phyloP scores from a whole-genome alignment of 1,284 basidiomycete genomes.

The Cutaneotrichosporon spelunceum region DNA sequence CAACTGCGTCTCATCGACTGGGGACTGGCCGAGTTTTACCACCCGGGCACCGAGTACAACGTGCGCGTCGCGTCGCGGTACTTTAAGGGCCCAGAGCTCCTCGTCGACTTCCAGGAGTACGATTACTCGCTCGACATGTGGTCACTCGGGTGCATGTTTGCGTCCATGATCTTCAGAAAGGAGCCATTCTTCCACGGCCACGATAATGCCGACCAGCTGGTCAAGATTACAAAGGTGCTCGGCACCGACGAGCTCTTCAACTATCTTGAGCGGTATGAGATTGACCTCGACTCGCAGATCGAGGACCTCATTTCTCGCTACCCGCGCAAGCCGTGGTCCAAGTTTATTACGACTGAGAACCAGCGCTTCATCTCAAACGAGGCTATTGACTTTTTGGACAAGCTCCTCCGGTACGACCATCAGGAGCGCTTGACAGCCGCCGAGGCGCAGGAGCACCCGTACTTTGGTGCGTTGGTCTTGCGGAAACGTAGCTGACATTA shows the following conservation, averaged over 20 bases:
- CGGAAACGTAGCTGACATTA: background rate
- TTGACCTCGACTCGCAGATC: conserved; percentile 84
- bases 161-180: conserved; percentile 99
- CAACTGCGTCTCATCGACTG: conserved; percentile 98
- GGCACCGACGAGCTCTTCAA: conserved; percentile 92
- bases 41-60: conserved; percentile 96
- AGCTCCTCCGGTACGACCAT: conserved; percentile 90
- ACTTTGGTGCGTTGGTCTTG: conserved; percentile 65
- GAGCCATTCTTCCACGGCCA: conserved; percentile 99
- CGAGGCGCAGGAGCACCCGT: conserved; percentile 82
- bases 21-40: conserved; percentile 98
- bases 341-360: conserved; percentile 89
- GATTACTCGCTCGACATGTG: conserved; percentile 97
- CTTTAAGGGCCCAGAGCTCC: conserved; percentile 95
- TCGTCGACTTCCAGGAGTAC: conserved; percentile 98
- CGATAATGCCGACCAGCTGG: conserved; percentile 97
- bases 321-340: conserved; percentile 88
- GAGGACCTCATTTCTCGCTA: conserved; percentile 88
- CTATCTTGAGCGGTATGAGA: conserved; percentile 84
- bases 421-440: conserved; percentile 92
- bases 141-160: conserved; percentile 98
- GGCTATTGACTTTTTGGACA: conserved; percentile 95
- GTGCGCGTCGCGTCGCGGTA: conserved; percentile 96
- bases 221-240: conserved; percentile 96
- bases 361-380: conserved; percentile 97